Conservation (phyloP, 345 rosid species). For the Kernera saxatilis region DNA sequence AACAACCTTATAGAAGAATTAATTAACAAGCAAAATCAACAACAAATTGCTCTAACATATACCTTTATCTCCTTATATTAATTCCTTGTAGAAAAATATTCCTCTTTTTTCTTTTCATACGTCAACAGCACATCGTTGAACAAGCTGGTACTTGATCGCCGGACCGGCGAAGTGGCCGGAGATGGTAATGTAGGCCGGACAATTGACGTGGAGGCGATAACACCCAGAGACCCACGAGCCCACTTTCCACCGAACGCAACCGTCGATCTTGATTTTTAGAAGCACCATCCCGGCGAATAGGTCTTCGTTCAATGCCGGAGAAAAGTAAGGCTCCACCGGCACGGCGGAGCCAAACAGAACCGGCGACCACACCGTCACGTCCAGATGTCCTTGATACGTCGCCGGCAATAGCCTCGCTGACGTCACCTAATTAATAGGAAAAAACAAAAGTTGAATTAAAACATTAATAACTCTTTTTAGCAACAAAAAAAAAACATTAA, state of each 20-base stretch:
- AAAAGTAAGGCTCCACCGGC: conserved; percentile 43
- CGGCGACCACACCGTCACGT: conserved; percentile 65
- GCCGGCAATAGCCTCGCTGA: conserved; percentile 43
- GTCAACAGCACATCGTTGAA: conserved; percentile 53
- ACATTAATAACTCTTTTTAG: too few relatives aligned
- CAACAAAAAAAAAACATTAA: background rate
- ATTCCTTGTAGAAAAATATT: background rate
- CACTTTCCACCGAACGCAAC: conserved; percentile 60
- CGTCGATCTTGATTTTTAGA: conserved; percentile 48
- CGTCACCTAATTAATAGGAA: conserved; percentile 34
- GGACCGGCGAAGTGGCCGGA: conserved; percentile 10
- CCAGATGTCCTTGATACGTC: conserved; percentile 63
- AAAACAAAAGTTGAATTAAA: background rate
- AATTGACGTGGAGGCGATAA: conserved; percentile 51
- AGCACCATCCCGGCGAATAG: conserved; percentile 48
- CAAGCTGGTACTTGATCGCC: conserved; percentile 49
- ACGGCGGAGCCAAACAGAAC: conserved; percentile 43
- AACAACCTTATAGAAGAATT: background rate
- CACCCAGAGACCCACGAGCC: conserved; percentile 70
- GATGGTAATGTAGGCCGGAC: conserved; percentile 49
- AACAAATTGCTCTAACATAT: background rate
- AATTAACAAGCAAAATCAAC: background rate
- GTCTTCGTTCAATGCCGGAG: conserved; percentile 45
- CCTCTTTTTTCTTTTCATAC: conserved; percentile 24
- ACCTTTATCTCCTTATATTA: background rate